Conservation (phyloP, 768 basidiomycete genomes). For the Macrolepiota albuminosa region DNA sequence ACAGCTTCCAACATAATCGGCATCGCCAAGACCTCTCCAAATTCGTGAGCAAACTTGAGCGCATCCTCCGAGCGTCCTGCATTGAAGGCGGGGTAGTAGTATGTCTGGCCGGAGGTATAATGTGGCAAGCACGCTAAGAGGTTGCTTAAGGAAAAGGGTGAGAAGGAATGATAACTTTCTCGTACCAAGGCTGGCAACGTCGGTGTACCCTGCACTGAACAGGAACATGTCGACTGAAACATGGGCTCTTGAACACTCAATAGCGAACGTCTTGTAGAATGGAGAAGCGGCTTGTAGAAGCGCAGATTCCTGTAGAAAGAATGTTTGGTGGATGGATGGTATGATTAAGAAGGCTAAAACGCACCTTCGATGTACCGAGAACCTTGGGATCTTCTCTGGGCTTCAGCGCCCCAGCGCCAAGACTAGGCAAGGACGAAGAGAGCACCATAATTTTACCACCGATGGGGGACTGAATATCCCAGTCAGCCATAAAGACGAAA, state of each 20-base stretch:
- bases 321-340: background rate
- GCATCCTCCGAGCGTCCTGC: conserved; percentile 93
- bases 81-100: conserved; percentile 98
- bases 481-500: background rate
- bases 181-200: conserved; percentile 88
- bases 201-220: conserved; percentile 90
- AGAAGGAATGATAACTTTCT: background rate
- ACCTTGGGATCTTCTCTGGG: conserved; percentile 96
- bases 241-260: conserved; percentile 95
- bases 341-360: background rate
- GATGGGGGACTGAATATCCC: conserved; percentile 64
- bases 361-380: conserved; percentile 87
- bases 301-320: conserved; percentile 65
- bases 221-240: conserved; percentile 99
- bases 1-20: conserved; percentile 96
- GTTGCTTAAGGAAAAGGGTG: background rate
- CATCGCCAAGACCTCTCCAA: conserved; percentile 88
- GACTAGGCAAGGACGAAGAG: conserved; percentile 78
- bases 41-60: conserved; percentile 96
- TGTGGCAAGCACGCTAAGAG: conserved; percentile 83
- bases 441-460: conserved; percentile 83
- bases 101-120: conserved; percentile 97
- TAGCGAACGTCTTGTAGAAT: conserved; percentile 98
- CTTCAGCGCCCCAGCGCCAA: conserved; percentile 90
- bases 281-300: conserved; percentile 89